Conservation (phyloP, 345 rosid genomes). For the Balakata baccata region DNA sequence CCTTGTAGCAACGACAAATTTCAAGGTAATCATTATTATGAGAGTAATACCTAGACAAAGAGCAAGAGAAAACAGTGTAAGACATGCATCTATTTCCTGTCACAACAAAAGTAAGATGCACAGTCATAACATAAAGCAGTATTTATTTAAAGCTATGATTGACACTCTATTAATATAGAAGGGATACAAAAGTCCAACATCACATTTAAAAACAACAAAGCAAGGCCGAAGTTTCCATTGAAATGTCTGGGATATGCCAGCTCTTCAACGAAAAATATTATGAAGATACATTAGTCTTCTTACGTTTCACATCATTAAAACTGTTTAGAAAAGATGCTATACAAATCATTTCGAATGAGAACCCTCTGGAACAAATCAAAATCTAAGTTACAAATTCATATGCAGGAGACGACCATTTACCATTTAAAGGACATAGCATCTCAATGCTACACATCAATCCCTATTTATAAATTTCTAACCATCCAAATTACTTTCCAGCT, state of each 20-base stretch:
- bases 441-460: not conserved
- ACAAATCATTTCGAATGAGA: not conserved
- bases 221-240: not conserved
- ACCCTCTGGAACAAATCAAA: not conserved
- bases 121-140: not conserved
- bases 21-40: constrained; percentile 84
- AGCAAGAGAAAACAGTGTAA: constrained; percentile 1
- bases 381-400: not conserved
- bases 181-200: not conserved
- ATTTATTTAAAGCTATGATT: not conserved
- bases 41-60: constrained; percentile 61
- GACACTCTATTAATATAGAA: not conserved
- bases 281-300: not conserved
- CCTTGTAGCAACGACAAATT: constrained; percentile 86
- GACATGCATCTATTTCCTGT: not conserved
- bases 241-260: not conserved
- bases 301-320: not conserved
- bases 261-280: not conserved
- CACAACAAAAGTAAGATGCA: not conserved
- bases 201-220: not conserved
- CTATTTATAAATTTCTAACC: not conserved
- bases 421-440: not conserved
- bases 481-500: not conserved
- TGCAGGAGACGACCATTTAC: not conserved
- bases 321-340: not conserved